Conservation (phyloP, 495 filamentous ascomycete species). For the Penicillium crystallinum region DNA sequence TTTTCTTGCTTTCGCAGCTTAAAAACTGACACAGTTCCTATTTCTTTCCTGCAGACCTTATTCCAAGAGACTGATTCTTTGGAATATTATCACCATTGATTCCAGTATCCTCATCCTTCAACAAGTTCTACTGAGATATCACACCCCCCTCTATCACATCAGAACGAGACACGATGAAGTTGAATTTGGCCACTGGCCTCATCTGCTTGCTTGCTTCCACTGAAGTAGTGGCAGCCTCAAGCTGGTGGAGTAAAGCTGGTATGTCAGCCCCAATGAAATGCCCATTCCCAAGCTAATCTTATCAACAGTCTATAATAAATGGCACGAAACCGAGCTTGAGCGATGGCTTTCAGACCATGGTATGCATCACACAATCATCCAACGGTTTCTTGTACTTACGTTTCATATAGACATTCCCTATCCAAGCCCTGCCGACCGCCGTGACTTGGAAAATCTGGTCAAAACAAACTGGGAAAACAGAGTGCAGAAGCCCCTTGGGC, state of each 20-base stretch:
- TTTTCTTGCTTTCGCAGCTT: slow-evolving; percentile 4
- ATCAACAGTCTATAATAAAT: slow-evolving; percentile 86
- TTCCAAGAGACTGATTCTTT: neutral
- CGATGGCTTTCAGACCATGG: slow-evolving; percentile 90
- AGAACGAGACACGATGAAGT: slow-evolving; percentile 57
- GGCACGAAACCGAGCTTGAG: slow-evolving; percentile 97
- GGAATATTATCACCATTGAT: slow-evolving; percentile 3
- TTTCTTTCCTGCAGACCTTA: neutral
- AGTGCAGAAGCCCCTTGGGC: slow-evolving; percentile 64
- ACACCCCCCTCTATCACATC: neutral
- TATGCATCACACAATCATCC: slow-evolving; percentile 9
- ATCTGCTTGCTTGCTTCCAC: slow-evolving; percentile 63
- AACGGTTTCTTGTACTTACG: slow-evolving; percentile 7
- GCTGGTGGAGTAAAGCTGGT: slow-evolving; percentile 83
- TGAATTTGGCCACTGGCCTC: slow-evolving; percentile 60
- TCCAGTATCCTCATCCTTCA: neutral
- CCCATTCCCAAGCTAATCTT: slow-evolving; percentile 4
- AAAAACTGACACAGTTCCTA: neutral
- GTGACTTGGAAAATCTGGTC: slow-evolving; percentile 76
- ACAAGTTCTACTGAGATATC: neutral
- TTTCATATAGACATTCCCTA: slow-evolving; percentile 65
- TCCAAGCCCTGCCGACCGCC: slow-evolving; percentile 77
- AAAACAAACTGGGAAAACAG: slow-evolving; percentile 81
- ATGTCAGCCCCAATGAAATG: slow-evolving; percentile 25
- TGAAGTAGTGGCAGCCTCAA: slow-evolving; percentile 61